Evolutionary conservation across 345 rosid species (phyloP), one percentile per base, ranked within the genome.

Genomic region (Lepidium aucheri): DNA sequence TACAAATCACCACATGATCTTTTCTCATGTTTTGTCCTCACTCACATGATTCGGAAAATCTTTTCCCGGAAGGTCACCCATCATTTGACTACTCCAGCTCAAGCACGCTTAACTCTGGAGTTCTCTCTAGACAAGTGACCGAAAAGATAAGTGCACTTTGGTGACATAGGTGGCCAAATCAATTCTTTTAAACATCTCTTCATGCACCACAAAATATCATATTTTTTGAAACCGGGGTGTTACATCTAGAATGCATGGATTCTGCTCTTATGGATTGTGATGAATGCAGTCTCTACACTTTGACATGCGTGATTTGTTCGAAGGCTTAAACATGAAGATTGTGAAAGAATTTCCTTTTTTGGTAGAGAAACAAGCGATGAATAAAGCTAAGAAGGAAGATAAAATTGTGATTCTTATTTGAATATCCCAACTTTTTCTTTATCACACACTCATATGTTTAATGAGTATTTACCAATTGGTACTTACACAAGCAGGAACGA

Each of bases 211-310:
- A n/a, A n/a, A n/a, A n/a, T n/a, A n/a, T n/a, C n/a, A n/a, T n/a
- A n/a, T n/a, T n/a, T n/a, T n/a, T n/a, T n/a, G n/a, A n/a, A n/a
- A n/a, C n/a, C n/a, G n/a, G n/a, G n/a, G n/a, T n/a, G n/a, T n/a
- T n/a, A n/a, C n/a, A n/a, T n/a, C n/a, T 90, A 18, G 96, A 93
- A 65, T 90, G 98, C 69, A 80, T 82, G 91, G 90, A 93, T 60
- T 84, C 89, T 33, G 84, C 97, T 7, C 77, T 93, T 34, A 90
- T 85, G 91, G 98, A 93, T 71, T 76, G 94, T 6, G 78, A 91
- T 17, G 94, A 87, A 70, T 82, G 80, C 67, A 83, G 54, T 83
- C 91, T 1, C 78, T 92, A 63, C 89, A 92, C 74, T 88, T 84
- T 77, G 83, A 88, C 30, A 87, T 92, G 73, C 81, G 97, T 65